These are phyloP conservation scores for Smittium mucronatum DNA, from an alignment of 371 early-diverging fungal genomes.

Conservation along the genomic window DNA sequence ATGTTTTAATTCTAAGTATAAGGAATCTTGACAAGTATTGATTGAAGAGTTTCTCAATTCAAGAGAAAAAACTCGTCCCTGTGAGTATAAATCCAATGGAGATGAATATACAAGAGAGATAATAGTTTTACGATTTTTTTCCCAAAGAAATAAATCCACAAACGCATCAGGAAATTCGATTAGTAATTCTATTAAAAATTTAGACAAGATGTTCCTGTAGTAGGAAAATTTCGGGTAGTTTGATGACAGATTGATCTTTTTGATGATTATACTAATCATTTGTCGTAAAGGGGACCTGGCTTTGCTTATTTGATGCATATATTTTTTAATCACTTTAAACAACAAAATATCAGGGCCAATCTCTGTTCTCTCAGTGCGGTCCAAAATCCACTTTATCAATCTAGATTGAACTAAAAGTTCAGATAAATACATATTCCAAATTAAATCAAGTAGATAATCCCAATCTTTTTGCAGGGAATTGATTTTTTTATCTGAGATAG, in stretches of 20 bases:
- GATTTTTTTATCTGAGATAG: background rate
- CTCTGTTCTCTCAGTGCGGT: background rate
- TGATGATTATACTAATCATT: conserved; percentile 1
- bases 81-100: background rate
- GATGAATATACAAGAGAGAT: background rate
- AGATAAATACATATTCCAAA: conserved; percentile 4
- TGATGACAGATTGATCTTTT: background rate
- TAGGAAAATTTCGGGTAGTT: background rate
- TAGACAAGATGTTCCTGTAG: background rate
- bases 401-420: background rate
- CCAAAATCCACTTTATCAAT: conserved; percentile 9
- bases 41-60: background rate
- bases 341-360: background rate
- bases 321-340: background rate
- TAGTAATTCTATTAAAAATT: background rate
- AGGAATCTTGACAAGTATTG: too few species aligned
- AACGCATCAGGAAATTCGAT: conserved; percentile 7
- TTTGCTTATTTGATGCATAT: conserved; percentile 9
- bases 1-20: too few species aligned
- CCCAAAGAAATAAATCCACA: conserved; percentile 4
- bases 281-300: background rate
- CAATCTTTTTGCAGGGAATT: background rate
- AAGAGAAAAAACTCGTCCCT: background rate
- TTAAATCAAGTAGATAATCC: background rate
- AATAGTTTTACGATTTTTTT: background rate